These are phyloP conservation scores for Ophiocordyceps robertsii DNA, from an alignment of 2,329 filamentous ascomycete species.

Conservation along the genomic window DNA sequence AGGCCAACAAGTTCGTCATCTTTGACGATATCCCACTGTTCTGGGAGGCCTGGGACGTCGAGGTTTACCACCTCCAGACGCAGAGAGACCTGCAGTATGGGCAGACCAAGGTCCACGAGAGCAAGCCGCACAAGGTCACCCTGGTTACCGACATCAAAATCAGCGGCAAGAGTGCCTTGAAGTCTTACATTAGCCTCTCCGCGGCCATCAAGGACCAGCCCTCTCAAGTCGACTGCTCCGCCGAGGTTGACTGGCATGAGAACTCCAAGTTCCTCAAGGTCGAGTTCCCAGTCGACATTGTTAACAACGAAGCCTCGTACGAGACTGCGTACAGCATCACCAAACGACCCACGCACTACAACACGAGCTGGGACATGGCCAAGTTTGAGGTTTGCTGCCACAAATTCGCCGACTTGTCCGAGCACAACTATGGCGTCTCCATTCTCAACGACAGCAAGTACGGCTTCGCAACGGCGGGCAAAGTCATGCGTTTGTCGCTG, in stretches of 20 bases:
- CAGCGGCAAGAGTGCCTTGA: constrained; percentile 74
- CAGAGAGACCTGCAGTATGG: constrained; percentile 60
- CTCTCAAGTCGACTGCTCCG: constrained; percentile 63
- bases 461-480: constrained; percentile 82
- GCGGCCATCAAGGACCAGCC: constrained; percentile 46
- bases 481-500: constrained; percentile 77
- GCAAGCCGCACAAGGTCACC: constrained; percentile 62
- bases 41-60: constrained; percentile 97
- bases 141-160: constrained; percentile 77
- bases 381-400: constrained; percentile 96
- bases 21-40: constrained; percentile 96
- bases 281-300: constrained; percentile 87
- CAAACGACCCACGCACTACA: constrained; percentile 88
- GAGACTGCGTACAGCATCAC: constrained; percentile 91
- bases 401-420: constrained; percentile 83
- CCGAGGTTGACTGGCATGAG: constrained; percentile 93
- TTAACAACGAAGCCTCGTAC: constrained; percentile 85
- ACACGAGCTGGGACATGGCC: constrained; percentile 94
- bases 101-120: constrained; percentile 57
- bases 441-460: constrained; percentile 95
- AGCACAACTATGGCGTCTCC: constrained; percentile 78
- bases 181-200: constrained; percentile 69
- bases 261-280: constrained; percentile 98
- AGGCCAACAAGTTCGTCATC: constrained; percentile 83
- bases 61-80: constrained; percentile 87